These are phyloP conservation scores for Coniochaeta sp. DNA, from an alignment of 2,329 filamentous ascomycete species.

Conservation along the genomic window DNA sequence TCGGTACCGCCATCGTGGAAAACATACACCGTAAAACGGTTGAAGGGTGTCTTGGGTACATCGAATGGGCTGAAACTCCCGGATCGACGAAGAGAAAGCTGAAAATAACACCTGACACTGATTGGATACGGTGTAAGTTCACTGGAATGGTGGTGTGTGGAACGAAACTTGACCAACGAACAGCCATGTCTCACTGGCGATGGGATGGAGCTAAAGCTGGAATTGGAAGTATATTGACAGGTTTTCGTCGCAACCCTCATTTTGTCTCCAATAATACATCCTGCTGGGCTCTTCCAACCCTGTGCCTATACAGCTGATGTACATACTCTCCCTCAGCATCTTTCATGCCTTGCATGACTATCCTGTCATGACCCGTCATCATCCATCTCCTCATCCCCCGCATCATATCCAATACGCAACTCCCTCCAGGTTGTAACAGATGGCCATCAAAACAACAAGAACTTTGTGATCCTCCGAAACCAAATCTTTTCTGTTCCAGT, in stretches of 20 bases:
- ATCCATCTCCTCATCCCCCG: not conserved
- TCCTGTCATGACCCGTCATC: not conserved
- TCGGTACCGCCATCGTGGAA: too few relatives aligned
- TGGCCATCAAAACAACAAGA: too few relatives aligned
- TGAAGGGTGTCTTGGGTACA: not conserved
- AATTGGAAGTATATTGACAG: not conserved
- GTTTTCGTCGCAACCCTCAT: not conserved
- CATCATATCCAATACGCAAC: not conserved
- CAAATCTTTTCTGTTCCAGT: not conserved
- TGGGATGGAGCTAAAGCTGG: conserved; percentile 1
- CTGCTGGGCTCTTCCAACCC: not conserved
- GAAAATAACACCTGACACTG: not conserved
- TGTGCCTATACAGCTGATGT: not conserved
- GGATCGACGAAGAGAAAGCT: not conserved
- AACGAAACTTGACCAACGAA: not conserved
- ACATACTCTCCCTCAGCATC: not conserved
- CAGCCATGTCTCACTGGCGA: not conserved
- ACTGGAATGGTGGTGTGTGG: not conserved
- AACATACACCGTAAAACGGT: too few relatives aligned
- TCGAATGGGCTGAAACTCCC: not conserved
- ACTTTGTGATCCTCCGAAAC: not conserved
- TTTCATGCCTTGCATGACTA: not conserved
- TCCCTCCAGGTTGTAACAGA: too few relatives aligned
- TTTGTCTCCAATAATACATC: not conserved
- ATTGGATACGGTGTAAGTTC: not conserved